phyloP scores from a whole-genome alignment of 2,329 filamentous ascomycete species.

The Neopestalotiopsis clavispora region DNA sequence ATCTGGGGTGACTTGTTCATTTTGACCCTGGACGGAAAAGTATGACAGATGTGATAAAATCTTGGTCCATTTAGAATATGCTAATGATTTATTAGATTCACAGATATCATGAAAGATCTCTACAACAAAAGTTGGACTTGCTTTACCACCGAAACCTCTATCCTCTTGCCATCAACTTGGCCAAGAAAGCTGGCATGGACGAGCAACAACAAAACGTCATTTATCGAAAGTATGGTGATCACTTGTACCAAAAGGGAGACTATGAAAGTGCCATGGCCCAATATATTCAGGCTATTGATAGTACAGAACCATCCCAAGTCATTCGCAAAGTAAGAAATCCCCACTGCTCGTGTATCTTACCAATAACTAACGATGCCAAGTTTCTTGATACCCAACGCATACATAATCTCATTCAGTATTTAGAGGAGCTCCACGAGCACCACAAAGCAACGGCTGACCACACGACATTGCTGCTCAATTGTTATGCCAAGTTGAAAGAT shows the following conservation, averaged over 20 bases:
- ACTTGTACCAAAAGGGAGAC: slow-evolving; percentile 91
- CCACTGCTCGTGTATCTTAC: neutral
- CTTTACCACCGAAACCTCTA: slow-evolving; percentile 94
- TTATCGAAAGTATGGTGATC: slow-evolving; percentile 91
- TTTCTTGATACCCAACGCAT: slow-evolving; percentile 97
- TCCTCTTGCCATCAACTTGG: slow-evolving; percentile 87
- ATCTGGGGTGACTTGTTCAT: slow-evolving; percentile 93
- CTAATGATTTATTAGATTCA: slow-evolving; percentile 62
- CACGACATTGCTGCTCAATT: slow-evolving; percentile 92
- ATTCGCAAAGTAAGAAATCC: slow-evolving; percentile 76
- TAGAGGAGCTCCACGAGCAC: slow-evolving; percentile 95
- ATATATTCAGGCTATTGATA: slow-evolving; percentile 94
- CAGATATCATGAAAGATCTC: slow-evolving; percentile 86
- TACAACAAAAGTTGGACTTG: slow-evolving; percentile 91
- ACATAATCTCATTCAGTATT: slow-evolving; percentile 94
- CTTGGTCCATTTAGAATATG: neutral
- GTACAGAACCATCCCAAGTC: slow-evolving; percentile 93
- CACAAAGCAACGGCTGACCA: slow-evolving; percentile 93
- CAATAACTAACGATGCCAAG: slow-evolving; percentile 47
- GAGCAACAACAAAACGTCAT: slow-evolving; percentile 85
- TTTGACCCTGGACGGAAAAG: slow-evolving; percentile 91
- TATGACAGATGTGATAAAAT: slow-evolving; percentile 40
- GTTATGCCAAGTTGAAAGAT: slow-evolving; percentile 97
- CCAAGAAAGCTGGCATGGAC: slow-evolving; percentile 86
- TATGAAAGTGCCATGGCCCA: slow-evolving; percentile 99